Conservation (phyloP, 1,284 basidiomycete species). For the Marasmius tenuissimus region DNA sequence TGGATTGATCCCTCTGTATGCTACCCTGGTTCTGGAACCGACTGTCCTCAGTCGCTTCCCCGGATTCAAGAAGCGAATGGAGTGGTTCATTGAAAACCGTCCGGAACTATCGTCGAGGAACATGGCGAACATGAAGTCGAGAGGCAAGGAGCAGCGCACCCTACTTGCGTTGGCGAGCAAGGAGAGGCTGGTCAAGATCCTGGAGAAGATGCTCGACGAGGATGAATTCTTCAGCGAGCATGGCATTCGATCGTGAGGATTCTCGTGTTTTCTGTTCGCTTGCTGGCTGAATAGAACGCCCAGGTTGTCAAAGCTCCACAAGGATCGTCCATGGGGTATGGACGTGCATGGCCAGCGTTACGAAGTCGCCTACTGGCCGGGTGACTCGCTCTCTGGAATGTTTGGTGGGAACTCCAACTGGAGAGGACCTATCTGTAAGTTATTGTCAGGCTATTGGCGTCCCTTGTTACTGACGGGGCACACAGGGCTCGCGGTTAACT, state of each 20-base stretch:
- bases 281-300: not conserved
- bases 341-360: constrained; percentile 90
- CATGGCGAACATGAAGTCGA: constrained; percentile 92
- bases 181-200: constrained; percentile 83
- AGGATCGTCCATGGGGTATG: constrained; percentile 94
- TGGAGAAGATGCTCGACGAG: constrained; percentile 97
- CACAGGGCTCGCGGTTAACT: constrained; percentile 91
- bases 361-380: constrained; percentile 96
- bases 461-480: constrained; percentile 1
- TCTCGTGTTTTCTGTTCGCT: constrained; percentile 1
- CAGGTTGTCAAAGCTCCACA: constrained; percentile 86
- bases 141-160: constrained; percentile 84
- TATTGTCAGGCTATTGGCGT: not conserved
- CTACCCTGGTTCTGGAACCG: constrained; percentile 92
- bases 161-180: constrained; percentile 90
- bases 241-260: constrained; percentile 87
- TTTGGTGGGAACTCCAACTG: constrained; percentile 99
- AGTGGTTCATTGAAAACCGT: constrained; percentile 97
- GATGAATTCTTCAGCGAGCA: constrained; percentile 94
- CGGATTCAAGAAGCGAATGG: constrained; percentile 97
- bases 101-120: constrained; percentile 86
- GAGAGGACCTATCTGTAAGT: constrained; percentile 82
- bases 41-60: constrained; percentile 87
- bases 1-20: constrained; percentile 94
- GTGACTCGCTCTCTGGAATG: constrained; percentile 96